A percentile compares a stretch with the other conserved stretches of the same genome.
phyloP scores from a whole-genome alignment of 768 basidiomycete genomes.

The Kwoniella mangroviensis region DNA sequence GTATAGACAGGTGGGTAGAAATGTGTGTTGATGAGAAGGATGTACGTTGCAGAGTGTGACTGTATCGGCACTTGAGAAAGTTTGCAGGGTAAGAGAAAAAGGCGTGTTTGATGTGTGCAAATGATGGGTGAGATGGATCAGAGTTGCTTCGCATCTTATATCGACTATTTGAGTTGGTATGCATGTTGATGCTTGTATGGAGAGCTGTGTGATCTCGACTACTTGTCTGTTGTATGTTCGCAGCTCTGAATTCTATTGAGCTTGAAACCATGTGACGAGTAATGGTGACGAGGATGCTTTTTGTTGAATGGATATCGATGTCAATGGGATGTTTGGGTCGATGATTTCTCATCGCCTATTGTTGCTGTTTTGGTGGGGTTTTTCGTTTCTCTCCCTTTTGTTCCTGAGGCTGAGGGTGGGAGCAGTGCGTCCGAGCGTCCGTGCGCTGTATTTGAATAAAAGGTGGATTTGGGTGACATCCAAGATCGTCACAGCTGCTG shows the following conservation, averaged over 20 bases:
- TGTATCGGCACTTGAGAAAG: slow-evolving; percentile 1
- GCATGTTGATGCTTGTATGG: not conserved
- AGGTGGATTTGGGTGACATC: not conserved
- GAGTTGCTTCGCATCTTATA: slow-evolving; percentile 1
- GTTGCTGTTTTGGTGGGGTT: not conserved
- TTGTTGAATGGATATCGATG: slow-evolving; percentile 4
- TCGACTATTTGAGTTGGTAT: not conserved
- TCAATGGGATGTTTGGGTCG: not conserved
- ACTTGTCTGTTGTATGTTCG: not conserved
- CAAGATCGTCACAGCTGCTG: too few relatives aligned
- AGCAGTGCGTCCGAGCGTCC: not conserved
- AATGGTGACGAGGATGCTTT: not conserved
- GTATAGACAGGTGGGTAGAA: not conserved
- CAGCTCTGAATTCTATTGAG: not conserved
- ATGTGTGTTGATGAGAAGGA: not conserved
- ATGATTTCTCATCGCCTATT: not conserved
- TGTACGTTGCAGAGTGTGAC: not conserved
- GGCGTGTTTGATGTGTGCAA: slow-evolving; percentile 11
- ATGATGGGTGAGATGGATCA: not conserved
- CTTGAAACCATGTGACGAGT: not conserved
- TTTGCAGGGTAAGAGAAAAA: not conserved
- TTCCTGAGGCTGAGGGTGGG: not conserved
- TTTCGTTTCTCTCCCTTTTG: not conserved
- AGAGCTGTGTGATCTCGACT: not conserved
- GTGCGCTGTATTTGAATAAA: not conserved